These are phyloP conservation scores for Monosporascus ibericus DNA, from an alignment of 2,329 filamentous ascomycete species.

Conservation along the genomic window DNA sequence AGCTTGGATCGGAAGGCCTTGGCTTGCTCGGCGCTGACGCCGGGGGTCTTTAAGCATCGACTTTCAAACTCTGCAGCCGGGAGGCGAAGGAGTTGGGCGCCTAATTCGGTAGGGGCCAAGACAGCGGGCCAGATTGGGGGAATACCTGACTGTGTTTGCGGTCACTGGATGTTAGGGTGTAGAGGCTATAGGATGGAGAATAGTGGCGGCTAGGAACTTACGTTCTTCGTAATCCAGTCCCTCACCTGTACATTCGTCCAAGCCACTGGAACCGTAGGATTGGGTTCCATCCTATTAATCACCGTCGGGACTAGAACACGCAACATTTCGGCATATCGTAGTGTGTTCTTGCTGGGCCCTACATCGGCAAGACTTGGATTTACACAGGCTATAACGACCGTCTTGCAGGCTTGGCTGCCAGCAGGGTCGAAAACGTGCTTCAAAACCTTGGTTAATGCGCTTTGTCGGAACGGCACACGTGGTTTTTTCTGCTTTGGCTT, in stretches of 20 bases:
- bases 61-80: slow-evolving; percentile 32
- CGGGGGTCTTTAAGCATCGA: slow-evolving; percentile 32
- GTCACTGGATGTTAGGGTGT: too few species aligned
- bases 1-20: slow-evolving; percentile 35
- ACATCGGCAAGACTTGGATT: slow-evolving; percentile 40
- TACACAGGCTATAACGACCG: slow-evolving; percentile 40
- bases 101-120: slow-evolving; percentile 35
- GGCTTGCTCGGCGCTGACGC: slow-evolving; percentile 32
- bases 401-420: slow-evolving; percentile 32
- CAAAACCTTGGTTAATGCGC: slow-evolving; percentile 39
- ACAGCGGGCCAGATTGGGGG: slow-evolving; percentile 4
- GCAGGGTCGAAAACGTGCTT: slow-evolving; percentile 44
- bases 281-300: slow-evolving; percentile 2
- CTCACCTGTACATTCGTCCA: too few species aligned
- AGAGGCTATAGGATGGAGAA: too few species aligned
- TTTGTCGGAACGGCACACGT: slow-evolving; percentile 41
- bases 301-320: slow-evolving; percentile 29
- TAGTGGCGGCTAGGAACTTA: too few species aligned
- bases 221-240: too few species aligned
- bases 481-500: slow-evolving; percentile 21
- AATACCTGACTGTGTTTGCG: too few species aligned
- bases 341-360: slow-evolving; percentile 39
- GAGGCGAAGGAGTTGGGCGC: slow-evolving; percentile 35
- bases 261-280: too few species aligned
- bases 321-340: slow-evolving; percentile 43